Conservation (phyloP, 78 protist species). For the Isochrysis galbana region DNA sequence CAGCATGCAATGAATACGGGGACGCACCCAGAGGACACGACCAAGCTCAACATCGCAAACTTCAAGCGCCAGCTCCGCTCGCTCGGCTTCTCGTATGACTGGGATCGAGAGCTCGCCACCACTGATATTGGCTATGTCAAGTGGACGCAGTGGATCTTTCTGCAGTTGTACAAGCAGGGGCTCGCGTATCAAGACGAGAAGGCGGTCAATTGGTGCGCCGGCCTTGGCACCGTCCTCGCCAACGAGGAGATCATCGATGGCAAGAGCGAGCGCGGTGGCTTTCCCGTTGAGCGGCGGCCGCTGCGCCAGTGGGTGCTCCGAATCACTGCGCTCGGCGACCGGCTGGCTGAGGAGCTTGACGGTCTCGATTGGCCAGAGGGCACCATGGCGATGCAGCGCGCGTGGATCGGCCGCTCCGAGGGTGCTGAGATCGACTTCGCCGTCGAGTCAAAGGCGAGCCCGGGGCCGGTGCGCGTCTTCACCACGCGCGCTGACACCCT, state of each 20-base stretch:
- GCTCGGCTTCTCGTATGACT: conserved; percentile 52
- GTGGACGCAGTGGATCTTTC: conserved; percentile 93
- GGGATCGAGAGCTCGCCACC: conserved; percentile 74
- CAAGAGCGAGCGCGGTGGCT: conserved; percentile 25
- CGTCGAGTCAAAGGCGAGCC: not conserved
- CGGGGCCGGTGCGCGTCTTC: conserved; percentile 53
- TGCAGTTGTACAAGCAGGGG: conserved; percentile 63
- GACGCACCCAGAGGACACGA: conserved; percentile 41
- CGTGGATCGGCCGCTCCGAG: conserved; percentile 40
- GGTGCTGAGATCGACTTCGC: conserved; percentile 19
- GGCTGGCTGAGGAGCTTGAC: not conserved
- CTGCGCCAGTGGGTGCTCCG: conserved; percentile 40
- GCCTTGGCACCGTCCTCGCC: conserved; percentile 71
- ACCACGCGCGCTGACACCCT: conserved; percentile 88
- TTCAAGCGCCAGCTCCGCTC: conserved; percentile 47
- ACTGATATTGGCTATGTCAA: conserved; percentile 75
- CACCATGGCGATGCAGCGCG: conserved; percentile 18
- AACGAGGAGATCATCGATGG: conserved; percentile 79
- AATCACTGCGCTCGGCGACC: conserved; percentile 35
- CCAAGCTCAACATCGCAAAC: conserved; percentile 43
- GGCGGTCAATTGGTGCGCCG: conserved; percentile 57
- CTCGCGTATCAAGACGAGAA: conserved; percentile 72
- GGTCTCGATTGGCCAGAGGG: conserved; percentile 23
- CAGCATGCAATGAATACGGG: conserved; percentile 36
- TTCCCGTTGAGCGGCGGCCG: conserved; percentile 37